Base-by-base conservation (phyloP, 192 early-diverging fungal genomes). In the Coemansia sp. region DNA sequence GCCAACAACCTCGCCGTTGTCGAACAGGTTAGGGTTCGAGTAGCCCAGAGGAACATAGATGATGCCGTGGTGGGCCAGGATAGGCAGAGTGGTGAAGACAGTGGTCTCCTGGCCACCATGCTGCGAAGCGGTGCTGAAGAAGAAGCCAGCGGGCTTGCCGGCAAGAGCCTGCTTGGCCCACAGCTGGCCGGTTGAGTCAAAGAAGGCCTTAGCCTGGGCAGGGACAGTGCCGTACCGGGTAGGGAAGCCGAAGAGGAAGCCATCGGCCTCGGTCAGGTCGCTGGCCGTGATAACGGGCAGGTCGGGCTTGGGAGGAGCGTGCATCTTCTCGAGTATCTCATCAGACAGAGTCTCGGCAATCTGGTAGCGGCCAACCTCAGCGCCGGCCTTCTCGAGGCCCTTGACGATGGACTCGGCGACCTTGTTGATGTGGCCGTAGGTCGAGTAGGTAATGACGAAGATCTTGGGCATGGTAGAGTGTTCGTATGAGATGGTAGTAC, bases 61-160 rank as follows among this genome's bases (percentile, higher is more conserved):
- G 42, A 94, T 84, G 24, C 90, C 92, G 64, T 91, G 91, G 76
- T 92, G 89, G 8, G 81, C 84, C 37, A 90, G 78, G 67, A 83
- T 80, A 0, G 89, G 79, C 21, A 92, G 55, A 40, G 90, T 71
- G 24, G 82, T 83, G 7, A 87, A 59, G 25, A 84, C 82, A 5
- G 89, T 90, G 25, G 80, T 82, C 64, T 94, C 90, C 78, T 91
- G 88, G 18, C 91, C 91, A 51, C 90, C 90, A 66, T 88, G 85
- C 76, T 88, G 87, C 44, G 83, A 79, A 7, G 74, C 84, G 9
- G 89, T 90, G 33, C 89, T 87, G 46, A 82, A 85, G 80, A 94
- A 92, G 45, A 80, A 67, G 25, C 85, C 90, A 5, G 78, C 89
- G 42, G 83, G 82, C 82, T 92, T 93, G 24, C 84, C 87, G 19